A percentile compares a stretch with the other conserved stretches of the same genome.
These are phyloP conservation scores for Tieghemiomyces parasiticus DNA, from an alignment of 192 early-diverging fungal species.

Conservation along the genomic window DNA sequence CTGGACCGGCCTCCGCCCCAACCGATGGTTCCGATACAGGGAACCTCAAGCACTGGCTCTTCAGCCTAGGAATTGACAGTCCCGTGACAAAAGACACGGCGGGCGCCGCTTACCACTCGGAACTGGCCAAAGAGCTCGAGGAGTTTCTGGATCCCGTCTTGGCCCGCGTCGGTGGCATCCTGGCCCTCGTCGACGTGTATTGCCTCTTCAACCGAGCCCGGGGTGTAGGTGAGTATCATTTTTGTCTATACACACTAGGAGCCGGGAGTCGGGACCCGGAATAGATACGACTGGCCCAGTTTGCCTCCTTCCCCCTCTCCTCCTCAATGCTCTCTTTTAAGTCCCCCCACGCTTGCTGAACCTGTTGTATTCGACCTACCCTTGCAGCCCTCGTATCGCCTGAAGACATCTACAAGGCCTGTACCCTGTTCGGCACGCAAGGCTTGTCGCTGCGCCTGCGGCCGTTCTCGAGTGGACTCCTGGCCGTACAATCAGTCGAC, in stretches of 20 bases:
- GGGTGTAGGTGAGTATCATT: constrained; percentile 49
- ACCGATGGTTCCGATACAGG: constrained; percentile 11
- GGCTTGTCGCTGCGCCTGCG: constrained; percentile 58
- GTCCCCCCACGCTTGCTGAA: too few species aligned
- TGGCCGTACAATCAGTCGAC: constrained; percentile 51
- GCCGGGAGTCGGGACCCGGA: too few species aligned
- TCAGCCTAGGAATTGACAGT: constrained; percentile 80
- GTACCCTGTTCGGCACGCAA: constrained; percentile 46
- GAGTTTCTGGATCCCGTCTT: constrained; percentile 66
- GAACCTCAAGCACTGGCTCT: constrained; percentile 39
- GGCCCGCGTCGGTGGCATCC: constrained; percentile 47
- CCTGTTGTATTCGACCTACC: too few species aligned
- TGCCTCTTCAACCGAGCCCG: constrained; percentile 92
- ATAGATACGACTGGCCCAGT: too few species aligned
- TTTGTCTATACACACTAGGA: too few species aligned
- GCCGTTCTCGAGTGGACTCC: constrained; percentile 64
- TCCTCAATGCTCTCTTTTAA: too few species aligned
- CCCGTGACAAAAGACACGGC: constrained; percentile 85
- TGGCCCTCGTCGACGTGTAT: constrained; percentile 79
- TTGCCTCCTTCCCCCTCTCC: too few species aligned
- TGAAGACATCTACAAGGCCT: constrained; percentile 74
- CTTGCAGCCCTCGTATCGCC: constrained; percentile 85
- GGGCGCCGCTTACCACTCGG: constrained; percentile 72
- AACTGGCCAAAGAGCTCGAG: constrained; percentile 72
- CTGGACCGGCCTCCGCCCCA: constrained; percentile 5